Percentiles rank a stretch among this genome's conserved stretches.
Conservation (phyloP, 768 basidiomycete species). For the Pleurotus citrinopileatus region DNA sequence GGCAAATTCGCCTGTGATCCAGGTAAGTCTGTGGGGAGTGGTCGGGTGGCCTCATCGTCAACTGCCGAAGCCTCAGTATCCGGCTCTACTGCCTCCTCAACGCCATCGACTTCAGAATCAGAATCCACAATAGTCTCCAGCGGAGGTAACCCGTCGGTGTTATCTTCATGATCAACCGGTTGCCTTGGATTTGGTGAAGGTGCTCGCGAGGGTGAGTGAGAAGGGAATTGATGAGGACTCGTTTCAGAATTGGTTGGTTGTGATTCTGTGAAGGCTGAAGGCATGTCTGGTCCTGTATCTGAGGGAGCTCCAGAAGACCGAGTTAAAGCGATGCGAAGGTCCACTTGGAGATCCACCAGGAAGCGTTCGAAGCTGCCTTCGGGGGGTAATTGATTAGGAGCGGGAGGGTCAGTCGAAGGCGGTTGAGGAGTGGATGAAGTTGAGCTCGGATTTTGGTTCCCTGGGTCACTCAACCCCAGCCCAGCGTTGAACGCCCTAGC, state of each 20-base stretch:
- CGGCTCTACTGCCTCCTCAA: background rate
- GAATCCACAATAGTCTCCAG: background rate
- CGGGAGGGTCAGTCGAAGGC: background rate
- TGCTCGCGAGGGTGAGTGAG: background rate
- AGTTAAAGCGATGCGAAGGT: slow-evolving; percentile 62
- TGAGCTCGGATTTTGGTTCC: slow-evolving; percentile 12
- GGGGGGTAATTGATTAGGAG: slow-evolving; percentile 22
- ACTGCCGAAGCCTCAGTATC: background rate
- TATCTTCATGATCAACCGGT: background rate
- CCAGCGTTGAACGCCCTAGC: slow-evolving; percentile 77
- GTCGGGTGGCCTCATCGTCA: background rate
- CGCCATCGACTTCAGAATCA: background rate
- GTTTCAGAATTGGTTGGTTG: too few relatives aligned
- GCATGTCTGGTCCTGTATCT: too few relatives aligned
- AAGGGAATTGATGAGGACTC: background rate
- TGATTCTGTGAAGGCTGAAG: too few relatives aligned
- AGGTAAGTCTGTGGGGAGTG: background rate
- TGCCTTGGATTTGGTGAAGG: background rate
- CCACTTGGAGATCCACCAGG: slow-evolving; percentile 72
- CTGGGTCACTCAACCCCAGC: slow-evolving; percentile 42
- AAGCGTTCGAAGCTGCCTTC: slow-evolving; percentile 83
- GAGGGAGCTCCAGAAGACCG: slow-evolving; percentile 24
- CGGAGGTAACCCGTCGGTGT: background rate
- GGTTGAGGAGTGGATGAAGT: slow-evolving; percentile 14
- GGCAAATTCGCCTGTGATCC: slow-evolving; percentile 19